phyloP scores from a whole-genome alignment of 2,329 filamentous ascomycete species.

The Dryadomyces quercivorus region DNA sequence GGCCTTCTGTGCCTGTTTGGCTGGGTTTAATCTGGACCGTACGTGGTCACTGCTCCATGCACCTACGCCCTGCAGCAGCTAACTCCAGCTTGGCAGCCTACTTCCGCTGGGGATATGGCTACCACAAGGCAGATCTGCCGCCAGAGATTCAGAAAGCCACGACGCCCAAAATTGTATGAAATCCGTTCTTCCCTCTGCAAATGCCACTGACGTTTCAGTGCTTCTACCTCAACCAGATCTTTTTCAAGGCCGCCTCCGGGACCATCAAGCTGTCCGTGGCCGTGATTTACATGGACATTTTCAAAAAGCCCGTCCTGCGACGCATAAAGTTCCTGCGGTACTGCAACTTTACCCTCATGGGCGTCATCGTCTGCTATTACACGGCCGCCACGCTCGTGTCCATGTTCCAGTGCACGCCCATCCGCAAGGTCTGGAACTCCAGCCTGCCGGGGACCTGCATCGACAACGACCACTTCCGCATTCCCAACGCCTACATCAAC shows the following conservation, averaged over 20 bases:
- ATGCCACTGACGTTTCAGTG: not conserved
- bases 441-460: not conserved
- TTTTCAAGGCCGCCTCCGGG: conserved; percentile 2
- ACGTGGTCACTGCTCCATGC: not conserved
- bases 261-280: not conserved
- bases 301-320: not conserved
- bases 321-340: not conserved
- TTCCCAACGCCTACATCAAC: conserved; percentile 1
- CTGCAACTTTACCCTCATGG: conserved; percentile 2
- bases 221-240: not conserved
- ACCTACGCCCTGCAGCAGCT: too few relatives aligned
- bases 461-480: conserved; percentile 2
- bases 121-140: conserved; percentile 1
- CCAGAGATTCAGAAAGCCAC: not conserved
- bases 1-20: not conserved
- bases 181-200: too few relatives aligned
- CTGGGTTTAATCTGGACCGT: conserved; percentile 2
- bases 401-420: not conserved
- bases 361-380: not conserved
- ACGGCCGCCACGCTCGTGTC: not conserved
- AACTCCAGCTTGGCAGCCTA: not conserved
- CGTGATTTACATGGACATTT: conserved; percentile 4
- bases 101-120: conserved; percentile 3
- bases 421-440: not conserved
- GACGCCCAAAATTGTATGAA: not conserved